A percentile compares a stretch with the other conserved stretches of the same genome.
These are phyloP conservation scores for Theileria parva DNA, from an alignment of 169 alveolate species.

Conservation along the genomic window DNA sequence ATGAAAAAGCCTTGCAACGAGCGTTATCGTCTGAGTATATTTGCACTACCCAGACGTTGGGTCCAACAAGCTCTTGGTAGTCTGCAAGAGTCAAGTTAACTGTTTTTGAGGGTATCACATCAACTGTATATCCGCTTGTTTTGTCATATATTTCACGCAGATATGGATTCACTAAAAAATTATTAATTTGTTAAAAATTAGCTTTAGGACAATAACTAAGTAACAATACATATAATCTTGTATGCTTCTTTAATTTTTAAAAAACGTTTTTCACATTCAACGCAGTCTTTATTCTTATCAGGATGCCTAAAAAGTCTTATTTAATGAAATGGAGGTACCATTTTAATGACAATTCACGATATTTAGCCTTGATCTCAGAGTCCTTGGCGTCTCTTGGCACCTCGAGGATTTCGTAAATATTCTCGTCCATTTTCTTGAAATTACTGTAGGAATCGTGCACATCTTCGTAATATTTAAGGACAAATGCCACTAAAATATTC, in stretches of 20 bases:
- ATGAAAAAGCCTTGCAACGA: slow-evolving; percentile 45
- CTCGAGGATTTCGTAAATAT: slow-evolving; percentile 41
- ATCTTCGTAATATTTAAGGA: slow-evolving; percentile 58
- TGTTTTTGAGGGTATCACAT: slow-evolving; percentile 54
- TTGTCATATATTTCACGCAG: slow-evolving; percentile 56
- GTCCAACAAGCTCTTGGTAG: slow-evolving; percentile 43
- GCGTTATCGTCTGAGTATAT: slow-evolving; percentile 54
- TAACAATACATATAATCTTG: slow-evolving; percentile 47
- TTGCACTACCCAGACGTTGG: slow-evolving; percentile 59
- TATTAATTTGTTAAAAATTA: background rate
- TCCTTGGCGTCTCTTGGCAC: slow-evolving; percentile 38
- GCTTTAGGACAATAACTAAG: background rate
- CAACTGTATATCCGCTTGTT: slow-evolving; percentile 54
- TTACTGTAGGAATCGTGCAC: slow-evolving; percentile 28
- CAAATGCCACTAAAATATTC: slow-evolving; percentile 34
- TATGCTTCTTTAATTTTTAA: slow-evolving; percentile 60
- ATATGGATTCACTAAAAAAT: slow-evolving; percentile 39
- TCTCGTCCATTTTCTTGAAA: slow-evolving; percentile 47
- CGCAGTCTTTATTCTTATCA: slow-evolving; percentile 65
- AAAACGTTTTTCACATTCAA: slow-evolving; percentile 57
- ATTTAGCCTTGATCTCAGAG: slow-evolving; percentile 50
- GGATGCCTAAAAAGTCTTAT: slow-evolving; percentile 51
- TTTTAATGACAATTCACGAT: slow-evolving; percentile 58
- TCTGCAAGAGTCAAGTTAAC: slow-evolving; percentile 35
- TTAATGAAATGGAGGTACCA: slow-evolving; percentile 27